Base-by-base conservation (phyloP, 495 filamentous ascomycete genomes). In the Diplogelasinospora grovesii region DNA sequence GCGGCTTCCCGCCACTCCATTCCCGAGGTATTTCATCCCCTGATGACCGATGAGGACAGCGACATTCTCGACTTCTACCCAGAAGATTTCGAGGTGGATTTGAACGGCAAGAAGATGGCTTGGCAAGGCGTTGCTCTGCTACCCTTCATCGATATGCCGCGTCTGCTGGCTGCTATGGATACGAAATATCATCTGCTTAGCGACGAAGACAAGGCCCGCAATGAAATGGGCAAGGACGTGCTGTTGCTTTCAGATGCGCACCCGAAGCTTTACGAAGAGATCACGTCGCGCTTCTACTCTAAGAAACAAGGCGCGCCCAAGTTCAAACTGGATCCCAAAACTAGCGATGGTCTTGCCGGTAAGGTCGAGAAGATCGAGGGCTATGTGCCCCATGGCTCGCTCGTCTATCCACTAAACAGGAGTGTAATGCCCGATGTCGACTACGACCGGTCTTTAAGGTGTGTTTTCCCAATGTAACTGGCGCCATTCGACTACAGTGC, bases 31-130 rank as follows among this genome's bases (percentile, higher is more conserved):
- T 97, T 95, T 66, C 85, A 93, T 53, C 65, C 74, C 25, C 68
- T 99, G 13, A 99, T 99, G 92, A 84, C 78, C 11, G 68, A 90
- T 4, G 69, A 80, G 13, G 77, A 94, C 24, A 93, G 86, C 56
- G 81, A 88, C 39, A 99, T 99, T 43, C 82, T 92, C 37, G 90
- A 99, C 50, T 99, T 97, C 64, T 99, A 99, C 51, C 93, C 93
- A 0, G 85, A 87, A 51, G 86, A 94, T 27, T 99, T 99, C 56
- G 75, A 81, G 3, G 73, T 95, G 39, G 92, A 99, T 56, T 63
- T 97, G 39, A 97, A 99, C 42, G 92, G 92, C 43, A 97, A 97
- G 70, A 99, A 97, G 57, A 93, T 94, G 62, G 85, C 87, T 2
- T 99, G 92, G 92, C 90, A 99, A 54, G 92, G 92, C 47, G 87